Conservation (phyloP, 805 yeast species). For the Metschnikowia continentalis region DNA sequence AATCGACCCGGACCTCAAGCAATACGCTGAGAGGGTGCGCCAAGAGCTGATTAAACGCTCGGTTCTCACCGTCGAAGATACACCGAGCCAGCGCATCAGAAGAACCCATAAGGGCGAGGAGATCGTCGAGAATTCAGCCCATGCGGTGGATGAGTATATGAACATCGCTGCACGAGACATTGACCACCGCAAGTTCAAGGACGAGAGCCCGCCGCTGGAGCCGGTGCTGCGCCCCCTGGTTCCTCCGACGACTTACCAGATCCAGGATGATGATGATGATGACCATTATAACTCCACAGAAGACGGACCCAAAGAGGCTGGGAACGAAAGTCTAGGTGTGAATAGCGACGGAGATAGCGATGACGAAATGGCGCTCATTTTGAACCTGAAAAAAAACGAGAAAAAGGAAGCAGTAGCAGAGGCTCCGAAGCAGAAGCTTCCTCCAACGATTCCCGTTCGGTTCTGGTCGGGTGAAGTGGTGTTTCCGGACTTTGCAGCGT, state of each 20-base stretch:
- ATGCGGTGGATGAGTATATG: conserved; percentile 22
- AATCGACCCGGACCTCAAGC: conserved; percentile 71
- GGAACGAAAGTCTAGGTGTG: too few relatives aligned
- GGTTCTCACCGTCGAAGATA: conserved; percentile 54
- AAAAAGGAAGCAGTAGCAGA: background rate
- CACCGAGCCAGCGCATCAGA: conserved; percentile 56
- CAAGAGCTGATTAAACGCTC: conserved; percentile 65
- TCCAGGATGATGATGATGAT: conserved; percentile 28
- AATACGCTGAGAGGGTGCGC: conserved; percentile 66
- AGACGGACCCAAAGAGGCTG: background rate
- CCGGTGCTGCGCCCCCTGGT: background rate
- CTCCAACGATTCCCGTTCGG: conserved; percentile 13
- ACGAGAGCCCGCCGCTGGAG: conserved; percentile 9
- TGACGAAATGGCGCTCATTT: conserved; percentile 32
- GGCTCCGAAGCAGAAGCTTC: conserved; percentile 2
- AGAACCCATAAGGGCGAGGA: conserved; percentile 89
- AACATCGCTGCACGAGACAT: conserved; percentile 31
- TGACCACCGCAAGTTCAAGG: conserved; percentile 35
- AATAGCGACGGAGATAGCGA: conserved; percentile 18
- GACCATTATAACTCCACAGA: background rate
- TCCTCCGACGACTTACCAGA: conserved; percentile 8
- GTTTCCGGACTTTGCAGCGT: conserved; percentile 48
- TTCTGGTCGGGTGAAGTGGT: conserved; percentile 47
- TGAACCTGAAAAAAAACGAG: conserved; percentile 17
- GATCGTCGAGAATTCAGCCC: conserved; percentile 48